Percentiles rank a stretch among this genome's conserved stretches.
Evolutionary conservation across 148 eudicot genomes (phyloP).

Genomic region (Selenicereus undatus): DNA sequence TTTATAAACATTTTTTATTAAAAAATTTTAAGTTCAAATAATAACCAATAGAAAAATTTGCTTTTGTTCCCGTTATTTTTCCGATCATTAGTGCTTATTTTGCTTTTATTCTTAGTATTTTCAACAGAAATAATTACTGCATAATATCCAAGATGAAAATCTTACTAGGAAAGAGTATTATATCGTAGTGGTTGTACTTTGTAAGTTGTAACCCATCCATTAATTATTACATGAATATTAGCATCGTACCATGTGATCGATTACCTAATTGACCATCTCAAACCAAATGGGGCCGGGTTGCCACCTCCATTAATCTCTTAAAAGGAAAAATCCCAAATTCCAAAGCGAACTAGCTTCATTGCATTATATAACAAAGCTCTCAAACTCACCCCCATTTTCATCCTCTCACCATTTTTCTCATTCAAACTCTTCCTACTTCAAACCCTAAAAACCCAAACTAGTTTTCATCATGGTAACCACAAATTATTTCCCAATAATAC

Average conservation of each 20-base stretch:
- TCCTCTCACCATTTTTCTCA: neutral
- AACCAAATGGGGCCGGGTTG: neutral
- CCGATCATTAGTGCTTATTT: neutral
- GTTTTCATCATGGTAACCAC: neutral
- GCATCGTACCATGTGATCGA: no score
- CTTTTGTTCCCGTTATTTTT: no score
- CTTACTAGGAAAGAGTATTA: neutral
- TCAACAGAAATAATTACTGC: neutral
- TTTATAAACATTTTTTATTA: no score
- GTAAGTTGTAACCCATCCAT: neutral
- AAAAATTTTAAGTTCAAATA: no score
- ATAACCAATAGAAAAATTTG: no score
- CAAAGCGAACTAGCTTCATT: neutral
- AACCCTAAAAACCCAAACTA: neutral
- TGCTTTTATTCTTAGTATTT: neutral
- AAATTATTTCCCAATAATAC: conserved; percentile 3
- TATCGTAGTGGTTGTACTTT: neutral
- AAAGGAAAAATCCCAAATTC: neutral
- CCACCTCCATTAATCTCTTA: neutral
- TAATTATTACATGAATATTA: no score
- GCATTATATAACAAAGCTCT: neutral
- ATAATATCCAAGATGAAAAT: neutral
- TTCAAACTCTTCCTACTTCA: neutral
- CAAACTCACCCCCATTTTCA: neutral
- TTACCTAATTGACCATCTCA: neutral